Evolutionary conservation across 2,329 filamentous ascomycete genomes (phyloP).

Genomic region (Chalaropsis ovoidea): DNA sequence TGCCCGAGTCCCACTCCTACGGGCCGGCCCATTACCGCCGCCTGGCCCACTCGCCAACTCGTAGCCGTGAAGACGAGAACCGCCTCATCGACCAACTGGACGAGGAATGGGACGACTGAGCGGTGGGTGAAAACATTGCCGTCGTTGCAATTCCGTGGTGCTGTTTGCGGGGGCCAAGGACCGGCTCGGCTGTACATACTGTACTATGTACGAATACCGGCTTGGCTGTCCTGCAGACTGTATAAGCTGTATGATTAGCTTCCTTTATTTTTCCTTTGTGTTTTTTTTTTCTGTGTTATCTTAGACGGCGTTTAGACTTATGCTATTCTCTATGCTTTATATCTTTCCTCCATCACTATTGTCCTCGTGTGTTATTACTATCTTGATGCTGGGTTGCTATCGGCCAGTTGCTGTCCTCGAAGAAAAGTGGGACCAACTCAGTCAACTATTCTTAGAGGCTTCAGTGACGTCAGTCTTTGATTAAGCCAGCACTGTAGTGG

Average conservation of each 20-base stretch:
- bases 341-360: neutral
- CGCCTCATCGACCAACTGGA: constrained; percentile 89
- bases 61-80: constrained; percentile 72
- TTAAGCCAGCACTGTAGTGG: neutral
- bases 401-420: neutral
- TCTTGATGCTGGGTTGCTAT: neutral
- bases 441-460: neutral
- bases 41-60: constrained; percentile 45
- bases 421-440: neutral
- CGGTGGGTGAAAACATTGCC: neutral
- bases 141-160: neutral
- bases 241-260: neutral
- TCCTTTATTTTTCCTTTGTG: neutral
- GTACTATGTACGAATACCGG: neutral
- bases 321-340: neutral
- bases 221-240: neutral
- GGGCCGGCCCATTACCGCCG: constrained; percentile 52
- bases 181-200: neutral
- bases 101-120: constrained; percentile 85
- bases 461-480: neutral
- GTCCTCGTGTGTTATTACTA: neutral
- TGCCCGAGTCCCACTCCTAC: constrained; percentile 43
- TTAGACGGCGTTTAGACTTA: constrained; percentile 3
- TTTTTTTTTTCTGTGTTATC: neutral
- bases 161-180: neutral